Base-by-base conservation (phyloP, 495 filamentous ascomycete species). In the Penicillium argentinense region DNA sequence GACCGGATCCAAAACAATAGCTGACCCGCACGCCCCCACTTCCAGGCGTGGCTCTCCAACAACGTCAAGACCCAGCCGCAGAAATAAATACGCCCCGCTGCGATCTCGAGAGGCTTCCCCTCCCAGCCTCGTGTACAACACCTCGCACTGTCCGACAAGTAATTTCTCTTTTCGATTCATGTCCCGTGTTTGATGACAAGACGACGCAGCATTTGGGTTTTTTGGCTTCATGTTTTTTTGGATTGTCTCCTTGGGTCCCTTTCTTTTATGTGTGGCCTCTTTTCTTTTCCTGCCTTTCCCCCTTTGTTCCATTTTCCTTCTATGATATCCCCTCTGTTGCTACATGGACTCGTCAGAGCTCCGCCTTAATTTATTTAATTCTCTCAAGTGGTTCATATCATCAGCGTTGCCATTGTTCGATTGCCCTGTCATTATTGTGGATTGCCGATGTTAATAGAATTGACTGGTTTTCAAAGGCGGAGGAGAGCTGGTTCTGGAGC, bases 41-140 rank as follows among this genome's bases (percentile, higher is more conserved):
- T 47, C 37, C 50, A 87, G 85, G 85, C 82, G 24, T 96, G 91
- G 91, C 82, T 96, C 53, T 95, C 90, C 25, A 90, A 92, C 71
- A 95, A 95, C 67, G 88, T 95, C 73, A 95, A 95, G 73, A 81
- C 83, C 22, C 77, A 77, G 40, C 77, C 86, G 36, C 58, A 70
- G 54, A 75, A 74, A 69, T 74, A 69, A 67, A 49, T 40, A 26
- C 45, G 43, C 42, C 49, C 53, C 45, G 52, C 49, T 47, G 49
- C 50, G 47, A 51, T 47, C 33, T 51, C 45, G 52, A 56, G 54
- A 61, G 57, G 59, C 48, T 36, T 18, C 29, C 40, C 45, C 36
- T 12, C 27, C 41, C 49, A 47, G 56, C 58, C 61, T 71, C 56
- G 52, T 69, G 71, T 72, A 72, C 48, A 74, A 71, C 62, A 70